Percentiles rank a stretch among this genome's conserved stretches.
These are phyloP conservation scores for Candida jianshihensis DNA, from an alignment of 805 yeast species.

Conservation along the genomic window DNA sequence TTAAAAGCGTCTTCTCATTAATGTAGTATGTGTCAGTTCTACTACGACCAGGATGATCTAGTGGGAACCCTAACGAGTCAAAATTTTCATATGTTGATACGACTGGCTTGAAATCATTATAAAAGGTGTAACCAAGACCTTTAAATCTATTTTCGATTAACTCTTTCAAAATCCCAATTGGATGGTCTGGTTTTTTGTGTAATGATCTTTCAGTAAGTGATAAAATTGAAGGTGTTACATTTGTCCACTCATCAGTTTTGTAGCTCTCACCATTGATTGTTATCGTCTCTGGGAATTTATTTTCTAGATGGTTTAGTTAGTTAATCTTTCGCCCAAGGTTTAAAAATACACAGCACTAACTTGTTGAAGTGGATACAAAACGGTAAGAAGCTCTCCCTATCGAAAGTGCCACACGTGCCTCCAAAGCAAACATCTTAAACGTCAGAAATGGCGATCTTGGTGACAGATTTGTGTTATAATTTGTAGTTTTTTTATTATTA, in stretches of 20 bases:
- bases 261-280: slow-evolving; percentile 44
- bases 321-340: too few species aligned
- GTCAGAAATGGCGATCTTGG: too few species aligned
- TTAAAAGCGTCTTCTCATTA: slow-evolving; percentile 59
- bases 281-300: slow-evolving; percentile 23
- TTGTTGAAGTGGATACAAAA: slow-evolving; percentile 5
- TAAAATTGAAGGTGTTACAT: slow-evolving; percentile 70
- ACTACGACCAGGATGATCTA: slow-evolving; percentile 89
- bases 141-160: slow-evolving; percentile 64
- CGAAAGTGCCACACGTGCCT: neutral
- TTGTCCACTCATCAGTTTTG: slow-evolving; percentile 73
- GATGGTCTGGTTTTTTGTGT: slow-evolving; percentile 72
- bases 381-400: neutral
- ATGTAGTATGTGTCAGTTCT: slow-evolving; percentile 90
- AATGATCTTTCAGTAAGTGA: slow-evolving; percentile 63
- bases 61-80: slow-evolving; percentile 86
- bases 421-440: neutral
- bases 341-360: too few species aligned
- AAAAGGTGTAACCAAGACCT: slow-evolving; percentile 66
- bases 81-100: slow-evolving; percentile 82
- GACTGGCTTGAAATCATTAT: slow-evolving; percentile 74
- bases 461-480: too few species aligned
- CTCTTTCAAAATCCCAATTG: slow-evolving; percentile 77
- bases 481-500: too few species aligned
- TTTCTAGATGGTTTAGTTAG: slow-evolving; percentile 2